Percentiles rank a stretch among this genome's conserved stretches.
Evolutionary conservation across 164 flowering plant species (phyloP).

Genomic region (Piper longum): DNA sequence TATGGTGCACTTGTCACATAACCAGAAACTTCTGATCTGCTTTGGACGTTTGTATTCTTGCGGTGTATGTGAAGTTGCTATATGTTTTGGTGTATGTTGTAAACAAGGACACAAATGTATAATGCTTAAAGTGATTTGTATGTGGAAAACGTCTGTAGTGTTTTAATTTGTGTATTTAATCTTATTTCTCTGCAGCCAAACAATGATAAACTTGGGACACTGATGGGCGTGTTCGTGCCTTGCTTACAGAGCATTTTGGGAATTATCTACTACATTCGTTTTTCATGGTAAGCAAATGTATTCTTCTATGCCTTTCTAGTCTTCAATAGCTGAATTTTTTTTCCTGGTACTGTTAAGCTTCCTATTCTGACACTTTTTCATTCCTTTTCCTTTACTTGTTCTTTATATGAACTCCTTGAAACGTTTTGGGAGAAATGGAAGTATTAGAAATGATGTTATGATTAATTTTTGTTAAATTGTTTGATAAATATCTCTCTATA

Average conservation of each 20-base stretch:
- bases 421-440: background rate
- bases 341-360: background rate
- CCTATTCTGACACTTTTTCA: background rate
- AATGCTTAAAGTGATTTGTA: background rate
- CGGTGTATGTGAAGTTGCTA: too few relatives aligned
- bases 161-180: background rate
- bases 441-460: background rate
- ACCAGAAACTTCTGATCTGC: too few relatives aligned
- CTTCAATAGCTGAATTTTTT: background rate
- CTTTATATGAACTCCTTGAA: background rate
- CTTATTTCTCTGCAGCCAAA: constrained; percentile 30
- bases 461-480: too few relatives aligned
- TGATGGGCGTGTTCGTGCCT: constrained; percentile 98
- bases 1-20: too few relatives aligned
- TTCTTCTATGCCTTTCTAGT: background rate
- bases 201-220: constrained; percentile 62
- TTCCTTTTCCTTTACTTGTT: background rate
- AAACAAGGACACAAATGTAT: too few relatives aligned
- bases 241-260: constrained; percentile 97
- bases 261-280: constrained; percentile 92
- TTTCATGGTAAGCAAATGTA: constrained; percentile 60
- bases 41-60: too few relatives aligned
- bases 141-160: background rate
- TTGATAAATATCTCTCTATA: background rate
- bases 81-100: too few relatives aligned